These are phyloP conservation scores for Ceraceosorus guamensis DNA, from an alignment of 1,284 basidiomycete species.

Conservation along the genomic window DNA sequence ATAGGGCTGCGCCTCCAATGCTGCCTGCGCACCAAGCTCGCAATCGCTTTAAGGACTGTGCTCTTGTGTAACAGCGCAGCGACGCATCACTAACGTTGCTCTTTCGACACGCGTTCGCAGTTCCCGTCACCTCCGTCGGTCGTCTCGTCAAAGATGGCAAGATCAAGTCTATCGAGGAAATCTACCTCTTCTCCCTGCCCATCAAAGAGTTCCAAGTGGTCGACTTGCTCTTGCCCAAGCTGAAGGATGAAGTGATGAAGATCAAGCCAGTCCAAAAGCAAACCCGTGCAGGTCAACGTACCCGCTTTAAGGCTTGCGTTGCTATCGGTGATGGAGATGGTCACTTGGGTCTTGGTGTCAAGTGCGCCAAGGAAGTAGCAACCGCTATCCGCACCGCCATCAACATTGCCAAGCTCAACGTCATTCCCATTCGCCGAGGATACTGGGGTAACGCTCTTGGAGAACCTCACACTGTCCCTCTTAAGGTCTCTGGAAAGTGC, in stretches of 20 bases:
- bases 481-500: slow-evolving; percentile 94
- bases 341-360: slow-evolving; percentile 98
- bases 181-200: slow-evolving; percentile 99
- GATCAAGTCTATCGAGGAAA: slow-evolving; percentile 99
- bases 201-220: slow-evolving; percentile 49
- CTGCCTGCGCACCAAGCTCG: background rate
- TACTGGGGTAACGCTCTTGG: slow-evolving; percentile 83
- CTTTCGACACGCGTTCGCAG: slow-evolving; percentile 35
- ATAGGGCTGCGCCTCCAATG: background rate
- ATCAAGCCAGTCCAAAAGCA: slow-evolving; percentile 99
- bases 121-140: slow-evolving; percentile 97
- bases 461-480: slow-evolving; percentile 99
- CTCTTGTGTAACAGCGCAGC: background rate
- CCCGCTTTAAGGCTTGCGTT: slow-evolving; percentile 99
- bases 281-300: slow-evolving; percentile 98
- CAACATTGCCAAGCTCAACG: slow-evolving; percentile 89
- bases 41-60: background rate
- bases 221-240: slow-evolving; percentile 48
- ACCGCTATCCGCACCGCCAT: slow-evolving; percentile 98
- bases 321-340: slow-evolving; percentile 93
- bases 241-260: slow-evolving; percentile 89
- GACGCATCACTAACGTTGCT: background rate
- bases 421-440: slow-evolving; percentile 92
- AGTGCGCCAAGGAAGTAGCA: slow-evolving; percentile 99
- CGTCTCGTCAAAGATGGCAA: slow-evolving; percentile 99